Percentiles rank a stretch among this genome's conserved stretches.
phyloP scores from a whole-genome alignment of 805 yeast genomes.

The Suhomyces emberorum region DNA sequence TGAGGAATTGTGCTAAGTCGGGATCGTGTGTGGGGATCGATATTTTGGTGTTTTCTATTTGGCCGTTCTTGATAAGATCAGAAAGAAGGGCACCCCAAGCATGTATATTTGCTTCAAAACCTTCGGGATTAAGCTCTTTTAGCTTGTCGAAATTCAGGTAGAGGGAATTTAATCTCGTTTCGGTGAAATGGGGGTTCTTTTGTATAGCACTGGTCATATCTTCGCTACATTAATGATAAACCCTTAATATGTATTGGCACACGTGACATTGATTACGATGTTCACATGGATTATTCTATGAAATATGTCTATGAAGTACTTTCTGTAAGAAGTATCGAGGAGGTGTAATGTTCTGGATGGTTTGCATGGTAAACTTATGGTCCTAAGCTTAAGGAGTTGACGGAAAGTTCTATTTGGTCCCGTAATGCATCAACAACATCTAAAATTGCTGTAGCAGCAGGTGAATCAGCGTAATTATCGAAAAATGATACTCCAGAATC shows the following conservation, averaged over 20 bases:
- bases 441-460: conserved; percentile 82
- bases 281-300: too few species aligned
- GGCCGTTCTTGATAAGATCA: conserved; percentile 17
- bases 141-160: conserved; percentile 33
- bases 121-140: conserved; percentile 37
- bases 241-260: too few species aligned
- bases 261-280: too few species aligned
- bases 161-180: conserved; percentile 31
- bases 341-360: too few species aligned
- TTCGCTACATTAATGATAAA: too few species aligned
- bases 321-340: too few species aligned
- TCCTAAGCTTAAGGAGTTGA: too few species aligned
- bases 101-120: conserved; percentile 39
- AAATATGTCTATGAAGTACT: too few species aligned
- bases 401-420: conserved; percentile 10
- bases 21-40: conserved; percentile 16
- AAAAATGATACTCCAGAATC: conserved; percentile 83
- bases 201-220: conserved; percentile 9
- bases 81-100: conserved; percentile 31
- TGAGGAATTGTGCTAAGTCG: conserved; percentile 15
- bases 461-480: conserved; percentile 84
- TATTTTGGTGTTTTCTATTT: conserved; percentile 14
- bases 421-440: conserved; percentile 71
- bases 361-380: too few species aligned
- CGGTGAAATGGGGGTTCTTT: conserved; percentile 19